Base-by-base conservation (phyloP, 352 stramenopile species). In the Thalassiosira mediterranea region DNA sequence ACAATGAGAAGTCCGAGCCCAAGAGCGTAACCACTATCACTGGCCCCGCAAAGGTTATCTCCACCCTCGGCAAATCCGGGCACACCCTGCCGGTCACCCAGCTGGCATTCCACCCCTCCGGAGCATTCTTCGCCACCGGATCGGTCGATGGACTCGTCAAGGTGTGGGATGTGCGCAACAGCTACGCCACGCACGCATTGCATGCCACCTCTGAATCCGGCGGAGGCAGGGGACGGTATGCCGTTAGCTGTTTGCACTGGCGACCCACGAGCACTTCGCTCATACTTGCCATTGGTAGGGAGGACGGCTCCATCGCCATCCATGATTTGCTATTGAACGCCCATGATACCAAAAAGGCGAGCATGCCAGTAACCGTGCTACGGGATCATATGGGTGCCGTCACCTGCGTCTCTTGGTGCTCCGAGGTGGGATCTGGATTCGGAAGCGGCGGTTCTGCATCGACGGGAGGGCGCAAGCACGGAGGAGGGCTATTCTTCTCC, bases 81-180 rank as follows among this genome's bases (percentile, higher is more conserved):
- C 87, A 91, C 56, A 76, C 70, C 0, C 62, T 91, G 0, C 87
- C 87, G 3, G 81, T 91, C 4, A 88, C 83, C 11, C 57, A 73
- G 5, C 79, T 93, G 49, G 77, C 76, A 42, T 88, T 90, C 47
- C 87, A 93, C 68, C 52, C 65, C 3, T 88, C 76, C 0, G 84
- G 87, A 51, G 72, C 88, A 2, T 92, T 99, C 66, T 83, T 99
- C 5, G 96, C 96, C 4, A 99, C 97, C 0, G 97, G 95, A 70
- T 96, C 95, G 21, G 96, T 96, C 28, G 97, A 99, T 84, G 95
- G 96, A 49, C 93, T 91, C 0, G 96, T 98, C 40, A 97, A 98
- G 66, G 76, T 95, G 34, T 93, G 81, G 81, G 89, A 94, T 79
- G 57, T 80, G 8, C 72, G 84, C 13, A 84, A 83, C 53, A 61